These are phyloP conservation scores for Alloteropsis angusta DNA, from an alignment of 202 grass and related monocot species.

Conservation along the genomic window DNA sequence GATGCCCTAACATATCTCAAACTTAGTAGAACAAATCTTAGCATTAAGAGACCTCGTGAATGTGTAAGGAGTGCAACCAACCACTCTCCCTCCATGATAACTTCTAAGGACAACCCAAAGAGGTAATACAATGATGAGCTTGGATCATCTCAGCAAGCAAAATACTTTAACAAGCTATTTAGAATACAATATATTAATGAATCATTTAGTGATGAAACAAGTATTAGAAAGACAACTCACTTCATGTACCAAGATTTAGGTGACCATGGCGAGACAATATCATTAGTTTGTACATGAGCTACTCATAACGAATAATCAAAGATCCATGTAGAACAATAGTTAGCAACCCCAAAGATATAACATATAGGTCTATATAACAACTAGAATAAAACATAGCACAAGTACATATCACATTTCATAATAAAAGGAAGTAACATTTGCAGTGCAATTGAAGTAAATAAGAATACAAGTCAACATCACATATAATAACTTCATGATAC, in stretches of 20 bases:
- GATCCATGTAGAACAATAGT: no score
- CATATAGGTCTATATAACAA: neutral
- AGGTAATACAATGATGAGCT: neutral
- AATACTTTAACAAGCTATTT: neutral
- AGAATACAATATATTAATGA: neutral
- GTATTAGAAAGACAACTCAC: neutral
- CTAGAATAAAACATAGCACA: neutral
- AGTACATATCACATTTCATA: neutral
- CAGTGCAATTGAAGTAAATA: neutral
- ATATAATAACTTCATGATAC: neutral
- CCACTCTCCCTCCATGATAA: neutral
- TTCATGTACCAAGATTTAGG: neutral
- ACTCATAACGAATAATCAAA: neutral
- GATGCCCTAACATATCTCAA: neutral
- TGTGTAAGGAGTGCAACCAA: neutral
- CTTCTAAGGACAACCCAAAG: neutral
- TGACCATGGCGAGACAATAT: neutral
- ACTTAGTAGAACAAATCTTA: neutral
- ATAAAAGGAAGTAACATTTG: neutral
- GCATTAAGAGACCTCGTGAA: neutral
- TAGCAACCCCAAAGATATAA: no score
- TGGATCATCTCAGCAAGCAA: neutral
- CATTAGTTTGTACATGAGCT: neutral
- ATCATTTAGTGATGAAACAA: neutral
- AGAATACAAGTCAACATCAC: neutral